phyloP scores from a whole-genome alignment of 2,329 filamentous ascomycete genomes.

The Colletotrichum sp. region DNA sequence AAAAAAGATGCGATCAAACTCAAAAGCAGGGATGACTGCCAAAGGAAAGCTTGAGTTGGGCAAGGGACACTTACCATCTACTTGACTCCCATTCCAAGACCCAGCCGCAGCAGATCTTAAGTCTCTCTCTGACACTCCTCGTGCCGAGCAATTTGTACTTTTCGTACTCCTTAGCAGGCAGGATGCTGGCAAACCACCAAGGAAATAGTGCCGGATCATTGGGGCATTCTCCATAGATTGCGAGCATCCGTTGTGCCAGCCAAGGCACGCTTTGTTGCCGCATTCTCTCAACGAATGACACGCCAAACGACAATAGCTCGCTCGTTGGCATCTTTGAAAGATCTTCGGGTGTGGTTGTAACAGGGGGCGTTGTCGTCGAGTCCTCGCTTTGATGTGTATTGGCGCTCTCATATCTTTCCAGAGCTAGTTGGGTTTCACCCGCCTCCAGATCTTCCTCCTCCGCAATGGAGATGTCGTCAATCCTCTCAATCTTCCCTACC shows the following conservation, averaged over 20 bases:
- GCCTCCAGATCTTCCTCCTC: slow-evolving; percentile 82
- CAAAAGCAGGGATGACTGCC: neutral
- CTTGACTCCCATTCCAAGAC: slow-evolving; percentile 73
- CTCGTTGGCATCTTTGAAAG: slow-evolving; percentile 71
- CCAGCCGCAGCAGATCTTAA: slow-evolving; percentile 86
- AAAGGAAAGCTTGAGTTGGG: neutral
- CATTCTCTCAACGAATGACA: slow-evolving; percentile 74
- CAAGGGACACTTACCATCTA: slow-evolving; percentile 65
- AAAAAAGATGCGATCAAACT: neutral
- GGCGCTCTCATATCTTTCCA: slow-evolving; percentile 8
- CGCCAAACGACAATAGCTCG: slow-evolving; percentile 68
- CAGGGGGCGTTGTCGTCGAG: neutral
- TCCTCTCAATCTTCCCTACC: slow-evolving; percentile 75
- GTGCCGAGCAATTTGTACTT: slow-evolving; percentile 79
- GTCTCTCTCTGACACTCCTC: slow-evolving; percentile 76
- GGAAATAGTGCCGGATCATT: slow-evolving; percentile 79
- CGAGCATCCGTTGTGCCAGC: slow-evolving; percentile 74
- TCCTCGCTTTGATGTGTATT: slow-evolving; percentile 13
- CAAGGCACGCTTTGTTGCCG: slow-evolving; percentile 72
- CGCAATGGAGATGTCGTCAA: slow-evolving; percentile 82
- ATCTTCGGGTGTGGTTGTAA: slow-evolving; percentile 30
- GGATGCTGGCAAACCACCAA: slow-evolving; percentile 87
- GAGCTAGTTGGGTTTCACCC: slow-evolving; percentile 56
- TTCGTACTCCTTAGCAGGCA: slow-evolving; percentile 78
- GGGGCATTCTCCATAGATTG: slow-evolving; percentile 79